phyloP scores from a whole-genome alignment of 2,329 filamentous ascomycete species.

The Botrytis tulipae region DNA sequence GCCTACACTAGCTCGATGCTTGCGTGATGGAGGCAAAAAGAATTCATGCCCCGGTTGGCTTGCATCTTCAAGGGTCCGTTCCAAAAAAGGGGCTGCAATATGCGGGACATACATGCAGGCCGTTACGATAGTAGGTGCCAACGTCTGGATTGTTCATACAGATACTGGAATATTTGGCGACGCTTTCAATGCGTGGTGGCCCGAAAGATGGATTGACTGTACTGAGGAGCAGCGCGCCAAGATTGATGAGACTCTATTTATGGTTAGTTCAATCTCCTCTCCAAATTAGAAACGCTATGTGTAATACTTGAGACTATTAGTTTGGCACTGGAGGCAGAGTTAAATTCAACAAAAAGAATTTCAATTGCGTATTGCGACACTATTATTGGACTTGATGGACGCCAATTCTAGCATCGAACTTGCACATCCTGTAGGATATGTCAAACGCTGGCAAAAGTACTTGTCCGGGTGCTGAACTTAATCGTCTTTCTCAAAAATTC shows the following conservation, averaged over 20 bases:
- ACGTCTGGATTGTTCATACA: constrained; percentile 26
- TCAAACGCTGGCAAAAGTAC: not conserved
- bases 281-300: constrained; percentile 19
- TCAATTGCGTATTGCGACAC: not conserved
- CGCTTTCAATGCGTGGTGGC: constrained; percentile 41
- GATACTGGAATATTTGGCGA: constrained; percentile 23
- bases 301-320: constrained; percentile 28
- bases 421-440: not conserved
- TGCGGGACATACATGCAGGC: constrained; percentile 37
- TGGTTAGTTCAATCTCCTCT: constrained; percentile 28
- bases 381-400: not conserved
- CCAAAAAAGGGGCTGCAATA: constrained; percentile 46
- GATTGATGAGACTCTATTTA: constrained; percentile 38
- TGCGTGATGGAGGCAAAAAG: constrained; percentile 41
- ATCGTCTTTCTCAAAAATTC: not conserved
- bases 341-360: not conserved
- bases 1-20: constrained; percentile 19
- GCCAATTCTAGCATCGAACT: not conserved
- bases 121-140: constrained; percentile 43
- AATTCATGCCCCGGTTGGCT: constrained; percentile 45
- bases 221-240: constrained; percentile 24
- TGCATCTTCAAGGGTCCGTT: constrained; percentile 49
- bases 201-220: constrained; percentile 45
- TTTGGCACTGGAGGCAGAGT: constrained; percentile 33
- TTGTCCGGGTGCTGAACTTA: not conserved